Evolutionary conservation across 257 asterid genomes (phyloP).

Genomic region (Penstemon newberryi): DNA sequence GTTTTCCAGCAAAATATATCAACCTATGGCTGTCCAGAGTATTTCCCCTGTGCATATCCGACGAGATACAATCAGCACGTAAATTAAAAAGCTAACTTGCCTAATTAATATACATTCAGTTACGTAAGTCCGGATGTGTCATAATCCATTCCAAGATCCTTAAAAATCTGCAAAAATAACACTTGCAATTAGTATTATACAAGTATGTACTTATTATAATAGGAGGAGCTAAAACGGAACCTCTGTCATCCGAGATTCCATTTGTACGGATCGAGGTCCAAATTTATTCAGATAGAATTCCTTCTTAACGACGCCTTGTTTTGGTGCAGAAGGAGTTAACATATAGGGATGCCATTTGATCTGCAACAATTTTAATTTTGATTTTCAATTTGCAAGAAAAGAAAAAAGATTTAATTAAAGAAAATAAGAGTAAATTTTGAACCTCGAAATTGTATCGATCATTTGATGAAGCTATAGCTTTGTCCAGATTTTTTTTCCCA

Average conservation of each 20-base stretch:
- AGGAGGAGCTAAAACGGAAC: conserved; percentile 31
- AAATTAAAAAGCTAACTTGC: neutral
- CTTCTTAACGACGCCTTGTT: conserved; percentile 68
- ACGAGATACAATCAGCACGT: conserved; percentile 13
- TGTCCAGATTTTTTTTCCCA: conserved; percentile 77
- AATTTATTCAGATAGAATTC: conserved; percentile 51
- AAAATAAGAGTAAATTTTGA: neutral
- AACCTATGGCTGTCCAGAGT: conserved; percentile 73
- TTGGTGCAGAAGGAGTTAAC: conserved; percentile 71
- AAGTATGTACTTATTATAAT: neutral
- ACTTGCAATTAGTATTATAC: neutral
- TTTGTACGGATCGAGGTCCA: conserved; percentile 63
- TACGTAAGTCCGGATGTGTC: conserved; percentile 61
- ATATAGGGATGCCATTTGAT: conserved; percentile 42
- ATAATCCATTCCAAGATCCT: conserved; percentile 58
- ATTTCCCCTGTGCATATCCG: conserved; percentile 53
- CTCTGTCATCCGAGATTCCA: conserved; percentile 70
- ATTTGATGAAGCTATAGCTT: conserved; percentile 61
- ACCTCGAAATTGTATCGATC: conserved; percentile 52
- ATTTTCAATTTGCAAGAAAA: too few relatives aligned
- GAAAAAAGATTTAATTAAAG: neutral
- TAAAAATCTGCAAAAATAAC: conserved; percentile 52
- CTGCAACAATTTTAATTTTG: conserved; percentile 9
- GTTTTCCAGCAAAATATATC: conserved; percentile 59
- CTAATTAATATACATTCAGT: conserved; percentile 27